These are phyloP conservation scores for Sarocladiaceae sp. DNA, from an alignment of 2,329 filamentous ascomycete species.

Conservation along the genomic window DNA sequence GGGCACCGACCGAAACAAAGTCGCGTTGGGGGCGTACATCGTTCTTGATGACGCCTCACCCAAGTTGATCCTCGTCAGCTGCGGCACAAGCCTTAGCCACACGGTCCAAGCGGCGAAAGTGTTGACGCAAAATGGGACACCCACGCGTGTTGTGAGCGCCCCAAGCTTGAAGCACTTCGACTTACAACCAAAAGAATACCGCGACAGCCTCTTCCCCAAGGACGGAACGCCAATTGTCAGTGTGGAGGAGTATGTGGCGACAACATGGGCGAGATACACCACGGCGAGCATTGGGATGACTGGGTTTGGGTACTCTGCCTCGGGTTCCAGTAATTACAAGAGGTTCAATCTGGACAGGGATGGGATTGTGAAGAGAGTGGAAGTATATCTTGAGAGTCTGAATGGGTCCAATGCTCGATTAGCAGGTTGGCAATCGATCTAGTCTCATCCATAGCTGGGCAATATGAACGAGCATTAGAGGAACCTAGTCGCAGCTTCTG, in stretches of 20 bases:
- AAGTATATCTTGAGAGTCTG: constrained; percentile 16
- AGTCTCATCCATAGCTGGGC: too few relatives aligned
- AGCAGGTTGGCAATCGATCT: constrained; percentile 14
- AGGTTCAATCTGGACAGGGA: constrained; percentile 38
- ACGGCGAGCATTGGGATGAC: constrained; percentile 33
- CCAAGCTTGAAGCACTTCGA: constrained; percentile 33
- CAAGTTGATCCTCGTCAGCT: constrained; percentile 21
- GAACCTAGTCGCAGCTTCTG: background rate
- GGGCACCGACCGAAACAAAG: constrained; percentile 19
- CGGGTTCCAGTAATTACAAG: constrained; percentile 38
- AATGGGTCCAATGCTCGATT: constrained; percentile 16
- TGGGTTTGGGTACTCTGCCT: constrained; percentile 39
- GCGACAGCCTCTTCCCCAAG: constrained; percentile 12
- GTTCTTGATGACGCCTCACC: constrained; percentile 20
- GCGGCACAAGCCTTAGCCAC: constrained; percentile 24
- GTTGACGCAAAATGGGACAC: constrained; percentile 27
- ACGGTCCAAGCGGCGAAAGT: constrained; percentile 31
- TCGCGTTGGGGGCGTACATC: constrained; percentile 27
- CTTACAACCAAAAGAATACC: constrained; percentile 30
- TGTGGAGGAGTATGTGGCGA: constrained; percentile 41
- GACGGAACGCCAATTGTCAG: constrained; percentile 29
- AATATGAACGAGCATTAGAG: too few relatives aligned
- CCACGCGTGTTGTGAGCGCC: constrained; percentile 29
- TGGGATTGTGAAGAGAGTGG: constrained; percentile 27
- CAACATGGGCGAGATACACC: constrained; percentile 42